Evolutionary conservation across 2,329 filamentous ascomycete species (phyloP), one percentile per base, ranked within the genome.

Genomic region (Beauveria bassiana): DNA sequence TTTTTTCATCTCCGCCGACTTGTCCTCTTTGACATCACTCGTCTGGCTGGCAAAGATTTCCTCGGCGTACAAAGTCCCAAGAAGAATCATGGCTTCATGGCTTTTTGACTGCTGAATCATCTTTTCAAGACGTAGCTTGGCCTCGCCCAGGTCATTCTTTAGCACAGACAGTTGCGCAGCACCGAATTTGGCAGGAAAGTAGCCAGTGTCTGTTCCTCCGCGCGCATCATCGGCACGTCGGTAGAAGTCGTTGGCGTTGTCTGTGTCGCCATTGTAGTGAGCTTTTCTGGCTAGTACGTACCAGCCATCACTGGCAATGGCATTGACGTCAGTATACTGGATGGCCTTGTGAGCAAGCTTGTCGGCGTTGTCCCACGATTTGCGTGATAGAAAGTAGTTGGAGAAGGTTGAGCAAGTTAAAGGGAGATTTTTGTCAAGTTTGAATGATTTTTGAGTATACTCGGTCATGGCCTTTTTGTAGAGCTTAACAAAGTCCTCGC

Each of bases 251-350:
- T 83, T 85, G 2, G 95, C 93, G 61, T 86, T 87, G 22, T 87
- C 81, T 7, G 85, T 75, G 62, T 97, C 87, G 47, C 89, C 88
- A 62, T 86, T 84, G 66, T 91, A 91, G 71, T 99, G 95, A 65
- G 93, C 91, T 72, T 96, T 97, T 64, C 93, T 84, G 31, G 92
- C 95, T 46, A 98, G 84, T 9, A 98, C 77, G 74, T 97, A 99
- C 93, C 93, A 98, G 42, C 95, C 96, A 71, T 99, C 96, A 75
- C 93, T 96, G 26, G 93, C 93, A 72, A 98, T 91, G 3, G 93
- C 91, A 72, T 96, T 96, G 67, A 98, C 91, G 71, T 99, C 95
- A 2, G 95, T 98, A 69, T 91, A 88, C 70, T 97, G 91, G 65
- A 99, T 97, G 7, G 95, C 93, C 73, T 95, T 95, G 72, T 93